Conservation (phyloP, 225 moss, liverwort and hornwort species). For the Pseudoscleropodium purum region DNA sequence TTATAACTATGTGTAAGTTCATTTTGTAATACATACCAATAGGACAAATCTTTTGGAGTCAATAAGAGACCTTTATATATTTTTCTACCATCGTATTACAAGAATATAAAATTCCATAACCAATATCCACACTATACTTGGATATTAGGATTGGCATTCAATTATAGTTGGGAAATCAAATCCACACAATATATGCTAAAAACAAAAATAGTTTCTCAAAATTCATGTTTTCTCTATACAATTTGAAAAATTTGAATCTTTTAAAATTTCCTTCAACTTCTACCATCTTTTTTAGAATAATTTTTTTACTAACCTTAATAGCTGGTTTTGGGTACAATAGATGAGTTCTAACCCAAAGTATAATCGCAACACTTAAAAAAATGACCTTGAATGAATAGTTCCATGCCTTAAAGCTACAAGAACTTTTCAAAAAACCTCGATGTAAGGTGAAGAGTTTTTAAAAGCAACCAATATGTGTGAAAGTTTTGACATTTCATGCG, state of each 20-base stretch:
- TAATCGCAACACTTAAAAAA: not conserved
- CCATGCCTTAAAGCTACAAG: fast-evolving
- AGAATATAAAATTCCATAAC: not conserved
- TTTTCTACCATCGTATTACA: not conserved
- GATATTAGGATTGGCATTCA: not conserved
- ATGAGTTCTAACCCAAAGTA: not conserved
- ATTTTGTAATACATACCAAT: not conserved
- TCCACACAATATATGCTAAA: fast-evolving
- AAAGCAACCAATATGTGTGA: not conserved
- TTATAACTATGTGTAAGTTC: not conserved
- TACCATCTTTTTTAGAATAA: not conserved
- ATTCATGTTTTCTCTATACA: fast-evolving
- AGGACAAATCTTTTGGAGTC: not conserved
- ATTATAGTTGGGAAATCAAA: not conserved
- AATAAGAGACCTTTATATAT: not conserved
- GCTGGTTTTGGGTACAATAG: fast-evolving
- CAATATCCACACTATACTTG: fast-evolving
- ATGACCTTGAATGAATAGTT: not conserved
- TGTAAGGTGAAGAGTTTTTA: not conserved
- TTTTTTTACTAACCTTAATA: not conserved
- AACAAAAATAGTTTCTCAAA: not conserved
- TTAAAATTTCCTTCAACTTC: not conserved
- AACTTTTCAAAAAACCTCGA: not conserved
- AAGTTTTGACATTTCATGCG: not conserved
- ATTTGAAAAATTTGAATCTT: not conserved